Base-by-base conservation (phyloP, 2,329 filamentous ascomycete genomes). In the Aspergillus neoniger region DNA sequence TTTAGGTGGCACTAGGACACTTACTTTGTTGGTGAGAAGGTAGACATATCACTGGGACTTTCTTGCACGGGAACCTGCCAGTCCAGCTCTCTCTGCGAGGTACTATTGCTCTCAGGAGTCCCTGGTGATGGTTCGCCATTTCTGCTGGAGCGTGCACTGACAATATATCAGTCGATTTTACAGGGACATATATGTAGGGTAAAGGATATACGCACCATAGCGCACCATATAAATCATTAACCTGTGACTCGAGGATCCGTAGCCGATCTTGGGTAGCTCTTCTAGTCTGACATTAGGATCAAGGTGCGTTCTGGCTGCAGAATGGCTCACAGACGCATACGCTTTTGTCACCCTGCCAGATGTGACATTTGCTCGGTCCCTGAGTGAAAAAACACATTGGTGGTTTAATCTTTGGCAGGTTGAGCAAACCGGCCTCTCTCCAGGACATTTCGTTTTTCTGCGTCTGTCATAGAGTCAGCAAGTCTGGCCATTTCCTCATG, bases 391-490 rank as follows among this genome's bases (percentile, higher is more conserved):
- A 4, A 56, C 48, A 25, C 57, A 62, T 38, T 52, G 51, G 30
- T 56, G 52, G 14, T 52, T 56, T n/a, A 62, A 23, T 23, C 60
- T 36, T n/a, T 52, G 47, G 28, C 60, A 62, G 15, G 56, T 59
- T 4, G 60, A 62, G 28, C 60, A 62, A 6, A 36, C 17, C 12
- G 57, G 60, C n/a, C 38, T 54, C 23, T 62, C 60, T 2, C 39
- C 60, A 2, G 60, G 48, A 41, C 60, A 62, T 60, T 60, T 60
- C 1, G 60, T 60, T 25, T 62, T 60, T 30, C 60, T 62, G 2
- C 54, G 51, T 10, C 60, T 61, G n/a, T 8, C n/a, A 17, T 32
- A 12, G 4, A 36, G 17, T 21, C 19, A 23, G 28, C 51, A 9
- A 50, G 47, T 4, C 10, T 50, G 3, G 6, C n/a, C 8, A 36